Evolutionary conservation across 495 filamentous ascomycete genomes (phyloP), one percentile per base, ranked within the genome.

Genomic region (Penicillium parvum): DNA sequence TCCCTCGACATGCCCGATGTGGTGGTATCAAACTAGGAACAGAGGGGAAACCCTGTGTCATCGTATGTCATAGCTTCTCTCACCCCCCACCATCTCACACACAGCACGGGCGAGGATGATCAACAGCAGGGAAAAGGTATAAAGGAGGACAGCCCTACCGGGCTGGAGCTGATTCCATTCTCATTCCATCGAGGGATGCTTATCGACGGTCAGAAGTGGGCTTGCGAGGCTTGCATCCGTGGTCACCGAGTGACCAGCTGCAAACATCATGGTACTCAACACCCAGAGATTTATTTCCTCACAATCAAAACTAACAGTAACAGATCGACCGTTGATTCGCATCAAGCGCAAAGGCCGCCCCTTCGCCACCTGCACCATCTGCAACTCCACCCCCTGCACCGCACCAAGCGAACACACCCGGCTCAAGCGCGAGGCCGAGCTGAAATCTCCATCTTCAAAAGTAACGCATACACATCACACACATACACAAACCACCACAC

Each of bases 341-440:
- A 96, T 97, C 74, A 91, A 92, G 72, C 90, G 94, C 65, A 97
- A 98, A 58, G 92, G 92, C 56, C 85, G 92, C 43, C 92, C 92
- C 33, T 91, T 97, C 49, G 90, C 91, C 52, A 91, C 96, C 79
- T 98, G 92, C 65, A 79, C 86, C 47, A 85, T 97, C 65, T 98
- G 92, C 69, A 83, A 91, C 55, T 83, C 88, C 60, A 80, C 83
- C 17, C 86, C 92, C 57, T 90, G 92, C 72, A 89, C 89, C 66
- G 86, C 87, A 47, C 88, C 91, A 36, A 82, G 87, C 25, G 84
- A 90, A 38, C 92, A 98, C 63, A 79, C 88, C 57, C 89, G 90
- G 66, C 94, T 90, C 67, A 91, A 95, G 61, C 96, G 92, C 63
- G 90, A 88, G 55, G 86, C 87, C 61, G 90, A 90, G 76, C 56